Conservation (phyloP, 345 rosid species). For the Conringia planisiliqua region DNA sequence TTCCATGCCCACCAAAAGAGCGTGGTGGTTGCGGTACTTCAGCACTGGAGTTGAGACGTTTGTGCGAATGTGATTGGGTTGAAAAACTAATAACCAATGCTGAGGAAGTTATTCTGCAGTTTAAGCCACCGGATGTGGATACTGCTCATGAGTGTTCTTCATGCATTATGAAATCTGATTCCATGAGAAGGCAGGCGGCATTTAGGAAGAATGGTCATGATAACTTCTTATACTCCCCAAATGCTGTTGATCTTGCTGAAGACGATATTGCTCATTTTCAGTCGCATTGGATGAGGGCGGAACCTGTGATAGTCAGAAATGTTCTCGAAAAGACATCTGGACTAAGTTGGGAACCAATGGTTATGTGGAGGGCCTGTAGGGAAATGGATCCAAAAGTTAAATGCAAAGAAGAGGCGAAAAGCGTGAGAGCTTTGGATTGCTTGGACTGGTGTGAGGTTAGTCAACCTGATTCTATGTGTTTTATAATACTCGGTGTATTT, state of each 20-base stretch:
- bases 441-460: slow-evolving; percentile 47
- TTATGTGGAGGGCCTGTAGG: slow-evolving; percentile 82
- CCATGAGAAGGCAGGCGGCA: slow-evolving; percentile 45
- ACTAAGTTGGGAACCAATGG: slow-evolving; percentile 88
- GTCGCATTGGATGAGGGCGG: slow-evolving; percentile 67
- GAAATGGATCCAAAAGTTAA: slow-evolving; percentile 37
- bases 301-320: slow-evolving; percentile 64
- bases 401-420: slow-evolving; percentile 26
- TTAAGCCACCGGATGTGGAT: slow-evolving; percentile 32
- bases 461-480: not conserved
- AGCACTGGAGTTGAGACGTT: slow-evolving; percentile 47
- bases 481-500: not conserved
- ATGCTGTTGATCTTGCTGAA: slow-evolving; percentile 41
- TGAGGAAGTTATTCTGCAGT: slow-evolving; percentile 44
- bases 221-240: slow-evolving; percentile 65
- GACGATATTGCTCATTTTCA: slow-evolving; percentile 65
- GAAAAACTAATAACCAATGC: slow-evolving; percentile 42
- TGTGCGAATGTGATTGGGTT: slow-evolving; percentile 44
- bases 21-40: slow-evolving; percentile 60
- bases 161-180: slow-evolving; percentile 34
- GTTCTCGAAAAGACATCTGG: slow-evolving; percentile 59
- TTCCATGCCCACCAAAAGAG: slow-evolving; percentile 63
- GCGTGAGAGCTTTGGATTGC: slow-evolving; percentile 55
- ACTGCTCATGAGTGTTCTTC: slow-evolving; percentile 41
- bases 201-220: slow-evolving; percentile 47